phyloP scores from a whole-genome alignment of 2,329 filamentous ascomycete genomes.

The Aspergillus terreus region DNA sequence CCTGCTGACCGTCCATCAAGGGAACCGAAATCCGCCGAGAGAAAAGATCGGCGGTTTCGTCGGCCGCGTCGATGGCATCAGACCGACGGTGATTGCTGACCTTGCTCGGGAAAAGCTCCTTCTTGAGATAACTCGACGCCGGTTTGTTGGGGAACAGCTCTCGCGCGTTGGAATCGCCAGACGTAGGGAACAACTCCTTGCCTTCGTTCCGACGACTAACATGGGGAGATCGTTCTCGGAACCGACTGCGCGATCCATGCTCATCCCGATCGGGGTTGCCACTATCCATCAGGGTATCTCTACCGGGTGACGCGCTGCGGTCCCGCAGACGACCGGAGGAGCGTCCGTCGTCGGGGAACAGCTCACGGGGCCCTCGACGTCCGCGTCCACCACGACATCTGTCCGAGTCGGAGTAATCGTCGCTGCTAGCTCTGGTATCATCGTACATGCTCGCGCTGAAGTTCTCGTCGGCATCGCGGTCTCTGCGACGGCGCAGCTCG shows the following conservation, averaged over 20 bases:
- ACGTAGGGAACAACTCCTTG: slow-evolving; percentile 59
- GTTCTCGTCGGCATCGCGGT: slow-evolving; percentile 50
- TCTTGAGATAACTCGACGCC: slow-evolving; percentile 43
- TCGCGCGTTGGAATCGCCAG: slow-evolving; percentile 35
- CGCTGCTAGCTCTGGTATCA: slow-evolving; percentile 51
- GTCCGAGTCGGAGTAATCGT: slow-evolving; percentile 27
- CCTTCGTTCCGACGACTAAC: slow-evolving; percentile 34
- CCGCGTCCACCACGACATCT: slow-evolving; percentile 28
- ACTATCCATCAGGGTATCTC: slow-evolving; percentile 45
- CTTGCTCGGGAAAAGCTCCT: slow-evolving; percentile 58
- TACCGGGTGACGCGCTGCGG: slow-evolving; percentile 59
- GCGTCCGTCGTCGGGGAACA: slow-evolving; percentile 37
- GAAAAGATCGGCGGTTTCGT: slow-evolving; percentile 53
- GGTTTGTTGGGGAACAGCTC: slow-evolving; percentile 47
- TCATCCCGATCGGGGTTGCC: slow-evolving; percentile 32
- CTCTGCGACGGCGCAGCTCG: slow-evolving; percentile 43
- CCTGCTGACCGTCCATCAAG: slow-evolving; percentile 44
- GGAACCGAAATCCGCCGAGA: slow-evolving; percentile 49
- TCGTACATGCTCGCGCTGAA: slow-evolving; percentile 83
- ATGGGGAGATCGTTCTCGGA: slow-evolving; percentile 42
- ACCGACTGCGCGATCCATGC: slow-evolving; percentile 36
- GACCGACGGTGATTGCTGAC: slow-evolving; percentile 46
- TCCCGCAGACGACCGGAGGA: slow-evolving; percentile 51
- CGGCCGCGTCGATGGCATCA: slow-evolving; percentile 52
- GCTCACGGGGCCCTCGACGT: slow-evolving; percentile 28